A percentile compares a stretch with the other conserved stretches of the same genome.
phyloP scores from a whole-genome alignment of 495 filamentous ascomycete genomes.

The Trichoderma orchidacearum region DNA sequence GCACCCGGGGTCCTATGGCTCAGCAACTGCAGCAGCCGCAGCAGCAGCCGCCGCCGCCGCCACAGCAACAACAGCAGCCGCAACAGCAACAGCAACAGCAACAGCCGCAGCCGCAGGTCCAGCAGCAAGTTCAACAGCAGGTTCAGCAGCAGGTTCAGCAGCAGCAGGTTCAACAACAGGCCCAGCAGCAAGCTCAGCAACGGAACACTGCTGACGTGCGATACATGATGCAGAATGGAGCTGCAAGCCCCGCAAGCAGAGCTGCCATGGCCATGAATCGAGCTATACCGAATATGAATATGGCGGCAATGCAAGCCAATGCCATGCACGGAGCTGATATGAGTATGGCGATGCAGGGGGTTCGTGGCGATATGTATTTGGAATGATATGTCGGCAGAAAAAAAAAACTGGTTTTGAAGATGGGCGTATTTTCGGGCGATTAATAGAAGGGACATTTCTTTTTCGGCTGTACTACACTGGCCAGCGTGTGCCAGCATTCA shows the following conservation, averaged over 20 bases:
- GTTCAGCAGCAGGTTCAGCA: slow-evolving; percentile 4
- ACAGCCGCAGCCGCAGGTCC: slow-evolving; percentile 2
- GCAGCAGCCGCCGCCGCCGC: slow-evolving; percentile 5
- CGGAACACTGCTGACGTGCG: neutral
- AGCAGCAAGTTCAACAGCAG: slow-evolving; percentile 6
- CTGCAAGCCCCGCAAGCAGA: slow-evolving; percentile 7
- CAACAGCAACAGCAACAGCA: slow-evolving; percentile 6
- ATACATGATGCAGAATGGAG: slow-evolving; percentile 8
- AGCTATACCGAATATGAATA: slow-evolving; percentile 15
- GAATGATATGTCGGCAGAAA: slow-evolving; percentile 8
- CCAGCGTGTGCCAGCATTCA: neutral
- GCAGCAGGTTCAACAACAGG: slow-evolving; percentile 2
- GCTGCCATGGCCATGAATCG: slow-evolving; percentile 11
- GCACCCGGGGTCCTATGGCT: slow-evolving; percentile 8
- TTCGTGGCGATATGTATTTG: slow-evolving; percentile 28
- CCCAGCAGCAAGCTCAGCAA: slow-evolving; percentile 5
- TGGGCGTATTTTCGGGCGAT: neutral
- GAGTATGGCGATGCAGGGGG: slow-evolving; percentile 17
- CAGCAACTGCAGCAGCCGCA: slow-evolving; percentile 6
- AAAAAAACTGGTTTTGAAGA: neutral
- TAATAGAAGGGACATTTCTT: neutral
- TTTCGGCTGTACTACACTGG: neutral
- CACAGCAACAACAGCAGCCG: slow-evolving; percentile 7
- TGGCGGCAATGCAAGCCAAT: slow-evolving; percentile 9
- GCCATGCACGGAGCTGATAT: slow-evolving; percentile 8